Conservation (phyloP, 768 basidiomycete genomes). For the Cystofilobasidium capitatum region DNA sequence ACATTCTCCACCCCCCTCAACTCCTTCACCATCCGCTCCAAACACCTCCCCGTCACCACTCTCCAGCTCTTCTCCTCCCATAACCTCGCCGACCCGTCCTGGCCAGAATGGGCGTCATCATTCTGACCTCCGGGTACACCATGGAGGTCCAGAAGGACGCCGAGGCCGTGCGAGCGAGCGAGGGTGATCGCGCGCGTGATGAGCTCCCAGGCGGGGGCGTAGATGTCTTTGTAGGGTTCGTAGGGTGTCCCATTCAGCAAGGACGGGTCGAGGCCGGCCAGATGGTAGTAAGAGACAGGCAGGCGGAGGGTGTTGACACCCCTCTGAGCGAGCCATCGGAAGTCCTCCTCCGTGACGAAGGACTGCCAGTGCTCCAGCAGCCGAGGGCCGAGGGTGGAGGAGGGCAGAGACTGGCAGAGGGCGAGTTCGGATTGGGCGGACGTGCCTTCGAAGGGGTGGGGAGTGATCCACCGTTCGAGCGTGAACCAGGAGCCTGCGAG, state of each 20-base stretch:
- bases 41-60: constrained; percentile 46
- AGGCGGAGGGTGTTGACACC: constrained; percentile 57
- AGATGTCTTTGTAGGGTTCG: constrained; percentile 46
- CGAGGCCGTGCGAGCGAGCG: constrained; percentile 61
- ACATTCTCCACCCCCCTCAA: constrained; percentile 19
- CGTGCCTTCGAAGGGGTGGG: constrained; percentile 54
- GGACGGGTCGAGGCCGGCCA: constrained; percentile 63
- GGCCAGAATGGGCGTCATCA: constrained; percentile 54
- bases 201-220: constrained; percentile 57
- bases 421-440: constrained; percentile 9
- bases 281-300: constrained; percentile 67
- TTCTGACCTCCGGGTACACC: constrained; percentile 32
- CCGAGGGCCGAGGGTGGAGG: constrained; percentile 24
- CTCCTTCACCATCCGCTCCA: constrained; percentile 44
- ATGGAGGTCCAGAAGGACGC: constrained; percentile 47
- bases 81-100: constrained; percentile 46
- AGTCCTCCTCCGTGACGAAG: constrained; percentile 76
- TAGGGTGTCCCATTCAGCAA: constrained; percentile 60
- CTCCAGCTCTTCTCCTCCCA: constrained; percentile 43
- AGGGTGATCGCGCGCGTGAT: constrained; percentile 50
- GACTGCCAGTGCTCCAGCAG: constrained; percentile 66
- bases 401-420: neutral
- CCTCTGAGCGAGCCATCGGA: constrained; percentile 51
- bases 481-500: constrained; percentile 64
- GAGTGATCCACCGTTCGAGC: constrained; percentile 65